phyloP scores from a whole-genome alignment of 768 basidiomycete genomes.

The Calocybe indica region DNA sequence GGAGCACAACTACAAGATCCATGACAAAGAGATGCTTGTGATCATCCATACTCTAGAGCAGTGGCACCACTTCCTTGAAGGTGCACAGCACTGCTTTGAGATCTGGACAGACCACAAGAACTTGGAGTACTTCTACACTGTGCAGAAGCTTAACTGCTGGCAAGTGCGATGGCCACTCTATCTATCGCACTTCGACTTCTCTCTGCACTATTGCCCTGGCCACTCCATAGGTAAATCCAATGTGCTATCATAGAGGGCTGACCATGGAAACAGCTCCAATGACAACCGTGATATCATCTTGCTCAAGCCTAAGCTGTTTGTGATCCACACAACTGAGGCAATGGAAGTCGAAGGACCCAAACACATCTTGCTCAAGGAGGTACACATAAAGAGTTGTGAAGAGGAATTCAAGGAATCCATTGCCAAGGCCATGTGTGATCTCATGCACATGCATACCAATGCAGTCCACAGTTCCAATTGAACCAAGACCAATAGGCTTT shows the following conservation, averaged over 20 bases:
- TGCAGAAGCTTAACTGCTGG: not conserved
- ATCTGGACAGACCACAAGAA: constrained; percentile 11
- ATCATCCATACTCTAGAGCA: constrained; percentile 7
- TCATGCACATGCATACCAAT: not conserved
- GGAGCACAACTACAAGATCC: constrained; percentile 10
- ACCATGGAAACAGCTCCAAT: constrained; percentile 9
- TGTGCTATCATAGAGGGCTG: constrained; percentile 10
- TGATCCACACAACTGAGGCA: constrained; percentile 6
- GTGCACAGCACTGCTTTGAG: constrained; percentile 4
- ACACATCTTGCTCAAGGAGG: not conserved
- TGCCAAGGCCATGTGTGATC: not conserved
- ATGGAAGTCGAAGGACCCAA: constrained; percentile 1
- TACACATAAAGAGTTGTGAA: too few relatives aligned
- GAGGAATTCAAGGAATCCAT: not conserved
- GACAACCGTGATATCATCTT: constrained; percentile 10
- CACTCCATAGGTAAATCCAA: constrained; percentile 10
- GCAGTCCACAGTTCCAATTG: not conserved
- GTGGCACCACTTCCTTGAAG: constrained; percentile 8
- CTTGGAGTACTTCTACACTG: constrained; percentile 1
- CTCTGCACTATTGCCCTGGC: constrained; percentile 3
- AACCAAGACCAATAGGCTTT: not conserved
- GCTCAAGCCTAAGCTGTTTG: constrained; percentile 9
- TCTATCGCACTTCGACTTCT: constrained; percentile 1
- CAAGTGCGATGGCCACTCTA: constrained; percentile 5
- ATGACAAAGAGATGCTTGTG: constrained; percentile 12